These are phyloP conservation scores for Polychytrium aggregatum DNA, from an alignment of 192 early-diverging fungal species.

Conservation along the genomic window DNA sequence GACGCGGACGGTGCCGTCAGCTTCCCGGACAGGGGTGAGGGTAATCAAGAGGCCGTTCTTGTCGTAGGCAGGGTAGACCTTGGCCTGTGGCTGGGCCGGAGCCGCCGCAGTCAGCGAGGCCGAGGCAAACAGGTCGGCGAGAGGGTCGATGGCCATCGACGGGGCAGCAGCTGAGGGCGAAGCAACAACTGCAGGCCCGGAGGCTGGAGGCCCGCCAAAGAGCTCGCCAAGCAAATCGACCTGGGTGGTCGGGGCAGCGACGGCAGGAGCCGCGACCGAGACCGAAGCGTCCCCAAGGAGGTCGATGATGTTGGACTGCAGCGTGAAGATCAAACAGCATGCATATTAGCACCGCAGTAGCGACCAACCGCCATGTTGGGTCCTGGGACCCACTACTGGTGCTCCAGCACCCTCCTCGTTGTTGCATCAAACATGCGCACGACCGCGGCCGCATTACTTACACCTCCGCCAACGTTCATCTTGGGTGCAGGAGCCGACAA, in stretches of 20 bases:
- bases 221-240: conserved; percentile 40
- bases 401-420: too few species aligned
- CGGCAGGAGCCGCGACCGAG: conserved; percentile 1
- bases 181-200: neutral
- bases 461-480: too few species aligned
- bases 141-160: conserved; percentile 33
- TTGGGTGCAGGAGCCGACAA: conserved; percentile 4
- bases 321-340: too few species aligned
- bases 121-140: conserved; percentile 63
- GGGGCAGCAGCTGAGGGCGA: conserved; percentile 8
- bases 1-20: conserved; percentile 49
- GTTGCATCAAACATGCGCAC: too few species aligned
- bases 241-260: neutral
- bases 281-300: conserved; percentile 18
- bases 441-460: too few species aligned
- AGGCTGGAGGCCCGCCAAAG: conserved; percentile 27
- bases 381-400: too few species aligned
- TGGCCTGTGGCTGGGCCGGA: conserved; percentile 3
- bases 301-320: conserved; percentile 1
- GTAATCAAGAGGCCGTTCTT: conserved; percentile 69
- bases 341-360: too few species aligned
- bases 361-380: too few species aligned
- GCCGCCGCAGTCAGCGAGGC: conserved; percentile 7
- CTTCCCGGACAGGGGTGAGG: conserved; percentile 61
- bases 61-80: conserved; percentile 55